phyloP scores from a whole-genome alignment of 306 rosid genomes.

The Abrus pulchellus region DNA sequence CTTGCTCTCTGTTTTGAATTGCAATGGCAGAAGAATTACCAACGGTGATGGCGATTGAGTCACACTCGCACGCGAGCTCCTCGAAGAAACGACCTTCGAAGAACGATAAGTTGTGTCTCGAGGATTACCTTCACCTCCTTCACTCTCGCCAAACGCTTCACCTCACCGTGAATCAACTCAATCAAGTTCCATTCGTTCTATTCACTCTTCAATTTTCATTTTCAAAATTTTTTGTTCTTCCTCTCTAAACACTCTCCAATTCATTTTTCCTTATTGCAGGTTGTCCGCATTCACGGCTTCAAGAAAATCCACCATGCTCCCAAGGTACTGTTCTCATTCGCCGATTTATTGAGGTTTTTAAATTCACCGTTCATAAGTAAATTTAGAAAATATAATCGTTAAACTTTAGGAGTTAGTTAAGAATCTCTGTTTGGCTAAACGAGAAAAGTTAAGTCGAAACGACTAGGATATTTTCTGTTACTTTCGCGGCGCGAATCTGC shows the following conservation, averaged over 20 bases:
- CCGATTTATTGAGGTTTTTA: not conserved
- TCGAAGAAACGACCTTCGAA: slow-evolving; percentile 37
- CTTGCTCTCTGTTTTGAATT: not conserved
- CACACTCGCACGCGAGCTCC: slow-evolving; percentile 47
- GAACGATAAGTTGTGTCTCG: slow-evolving; percentile 55
- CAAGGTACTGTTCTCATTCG: slow-evolving; percentile 58
- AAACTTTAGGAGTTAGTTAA: not conserved
- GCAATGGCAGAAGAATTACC: slow-evolving; percentile 36
- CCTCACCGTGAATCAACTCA: slow-evolving; percentile 60
- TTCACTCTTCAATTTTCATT: not conserved
- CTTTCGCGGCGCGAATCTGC: not conserved
- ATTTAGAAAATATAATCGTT: not conserved
- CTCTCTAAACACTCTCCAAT: not conserved
- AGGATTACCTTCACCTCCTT: slow-evolving; percentile 61
- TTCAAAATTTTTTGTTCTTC: not conserved
- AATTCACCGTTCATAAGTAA: slow-evolving; percentile 1
- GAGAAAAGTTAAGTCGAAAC: not conserved
- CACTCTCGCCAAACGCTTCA: slow-evolving; percentile 52
- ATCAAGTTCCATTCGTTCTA: slow-evolving; percentile 57
- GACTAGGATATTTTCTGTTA: not conserved
- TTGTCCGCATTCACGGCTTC: slow-evolving; percentile 79
- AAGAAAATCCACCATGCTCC: slow-evolving; percentile 58
- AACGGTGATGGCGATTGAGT: slow-evolving; percentile 41
- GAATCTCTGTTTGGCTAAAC: slow-evolving; percentile 2
- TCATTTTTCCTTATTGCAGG: slow-evolving; percentile 44